phyloP scores from a whole-genome alignment of 164 flowering plant species.

The Brasenia schreberi region DNA sequence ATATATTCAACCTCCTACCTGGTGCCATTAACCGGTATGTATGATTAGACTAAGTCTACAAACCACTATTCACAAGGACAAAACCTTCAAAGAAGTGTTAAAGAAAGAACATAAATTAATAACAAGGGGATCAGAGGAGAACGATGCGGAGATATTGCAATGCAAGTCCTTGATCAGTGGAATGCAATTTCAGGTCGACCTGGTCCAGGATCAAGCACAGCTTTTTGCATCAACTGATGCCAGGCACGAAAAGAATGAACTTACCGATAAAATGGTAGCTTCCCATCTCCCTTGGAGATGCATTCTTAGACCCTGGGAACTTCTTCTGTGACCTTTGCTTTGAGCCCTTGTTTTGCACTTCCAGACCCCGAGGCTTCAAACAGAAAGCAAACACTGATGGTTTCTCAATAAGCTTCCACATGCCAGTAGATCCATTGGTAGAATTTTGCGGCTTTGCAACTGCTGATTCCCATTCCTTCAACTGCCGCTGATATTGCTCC shows the following conservation, averaged over 20 bases:
- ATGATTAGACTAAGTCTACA: too few relatives aligned
- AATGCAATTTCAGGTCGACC: too few relatives aligned
- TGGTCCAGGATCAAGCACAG: too few relatives aligned
- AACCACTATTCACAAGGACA: too few relatives aligned
- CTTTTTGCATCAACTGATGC: too few relatives aligned
- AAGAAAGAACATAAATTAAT: too few relatives aligned
- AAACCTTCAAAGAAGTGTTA: too few relatives aligned
- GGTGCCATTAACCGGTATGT: constrained; percentile 7
- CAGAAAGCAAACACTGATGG: constrained; percentile 97
- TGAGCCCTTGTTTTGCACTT: constrained; percentile 66
- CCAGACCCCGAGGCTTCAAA: constrained; percentile 87
- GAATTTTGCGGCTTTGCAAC: constrained; percentile 19
- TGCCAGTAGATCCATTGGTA: constrained; percentile 37
- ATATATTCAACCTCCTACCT: constrained; percentile 64
- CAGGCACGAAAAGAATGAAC: not conserved
- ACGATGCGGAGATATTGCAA: too few relatives aligned
- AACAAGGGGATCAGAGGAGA: too few relatives aligned
- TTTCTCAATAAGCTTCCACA: constrained; percentile 31
- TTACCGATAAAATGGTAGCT: constrained; percentile 39
- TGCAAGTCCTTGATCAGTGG: too few relatives aligned
- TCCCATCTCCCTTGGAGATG: constrained; percentile 40
- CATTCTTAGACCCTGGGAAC: constrained; percentile 21
- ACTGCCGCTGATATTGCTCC: constrained; percentile 73
- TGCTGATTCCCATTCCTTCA: constrained; percentile 66
- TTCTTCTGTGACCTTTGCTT: constrained; percentile 79